A percentile compares a stretch with the other conserved stretches of the same genome.
phyloP scores from a whole-genome alignment of 2,329 filamentous ascomycete species.

The Paraconiothyrium brasiliense region DNA sequence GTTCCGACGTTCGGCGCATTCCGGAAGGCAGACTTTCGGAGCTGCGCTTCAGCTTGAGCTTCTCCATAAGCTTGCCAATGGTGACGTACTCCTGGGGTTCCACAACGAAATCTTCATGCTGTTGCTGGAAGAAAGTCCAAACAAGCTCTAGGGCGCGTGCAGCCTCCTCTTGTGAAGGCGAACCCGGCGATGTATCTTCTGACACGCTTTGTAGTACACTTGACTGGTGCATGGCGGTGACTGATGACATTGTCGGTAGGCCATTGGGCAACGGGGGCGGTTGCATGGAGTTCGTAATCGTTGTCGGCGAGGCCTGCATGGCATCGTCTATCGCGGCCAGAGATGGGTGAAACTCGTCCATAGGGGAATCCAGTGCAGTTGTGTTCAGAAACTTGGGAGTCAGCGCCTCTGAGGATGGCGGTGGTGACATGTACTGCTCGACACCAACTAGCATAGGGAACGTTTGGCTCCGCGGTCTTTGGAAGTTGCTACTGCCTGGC shows the following conservation, averaged over 20 bases:
- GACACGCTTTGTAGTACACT: constrained; percentile 26
- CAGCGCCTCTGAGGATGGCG: constrained; percentile 61
- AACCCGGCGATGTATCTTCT: constrained; percentile 61
- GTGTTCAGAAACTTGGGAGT: constrained; percentile 63
- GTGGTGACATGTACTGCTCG: constrained; percentile 65
- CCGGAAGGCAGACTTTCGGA: constrained; percentile 42
- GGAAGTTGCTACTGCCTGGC: constrained; percentile 64
- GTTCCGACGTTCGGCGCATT: constrained; percentile 49
- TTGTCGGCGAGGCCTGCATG: constrained; percentile 47
- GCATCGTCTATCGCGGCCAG: constrained; percentile 54
- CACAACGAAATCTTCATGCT: constrained; percentile 73
- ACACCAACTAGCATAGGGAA: constrained; percentile 75
- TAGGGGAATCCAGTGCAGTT: constrained; percentile 61
- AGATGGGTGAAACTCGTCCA: constrained; percentile 55
- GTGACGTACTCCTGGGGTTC: constrained; percentile 81
- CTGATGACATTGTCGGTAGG: constrained; percentile 53
- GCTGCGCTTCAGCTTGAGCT: constrained; percentile 74
- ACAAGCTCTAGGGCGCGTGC: constrained; percentile 82
- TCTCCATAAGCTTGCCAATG: constrained; percentile 85
- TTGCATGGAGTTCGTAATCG: constrained; percentile 55
- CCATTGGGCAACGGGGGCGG: constrained; percentile 48
- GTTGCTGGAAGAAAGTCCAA: constrained; percentile 80
- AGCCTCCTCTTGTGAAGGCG: constrained; percentile 84
- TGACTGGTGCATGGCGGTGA: constrained; percentile 27
- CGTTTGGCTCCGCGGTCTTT: constrained; percentile 85